These are phyloP conservation scores for Sideroxylon spinosum DNA, from an alignment of 179 eudicot species.

Conservation along the genomic window DNA sequence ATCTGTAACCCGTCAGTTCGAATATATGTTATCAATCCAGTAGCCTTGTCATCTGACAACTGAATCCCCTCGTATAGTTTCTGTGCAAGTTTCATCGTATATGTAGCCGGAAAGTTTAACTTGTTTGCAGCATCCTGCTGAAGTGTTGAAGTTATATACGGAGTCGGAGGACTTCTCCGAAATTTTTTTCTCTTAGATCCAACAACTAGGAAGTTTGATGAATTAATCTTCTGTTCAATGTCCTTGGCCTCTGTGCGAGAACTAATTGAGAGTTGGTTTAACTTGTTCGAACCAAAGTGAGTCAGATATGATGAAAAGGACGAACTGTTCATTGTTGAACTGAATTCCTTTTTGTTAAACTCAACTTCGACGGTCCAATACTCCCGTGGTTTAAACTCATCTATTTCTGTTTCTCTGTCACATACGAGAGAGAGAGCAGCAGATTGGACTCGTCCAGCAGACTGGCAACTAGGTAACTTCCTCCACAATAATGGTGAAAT, in stretches of 20 bases:
- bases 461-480: slow-evolving; percentile 92
- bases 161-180: slow-evolving; percentile 67
- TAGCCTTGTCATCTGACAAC: slow-evolving; percentile 53
- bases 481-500: slow-evolving; percentile 93
- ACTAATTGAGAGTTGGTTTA: slow-evolving; percentile 62
- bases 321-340: slow-evolving; percentile 14
- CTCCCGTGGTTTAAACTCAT: slow-evolving; percentile 70
- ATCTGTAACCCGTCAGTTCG: slow-evolving; percentile 90
- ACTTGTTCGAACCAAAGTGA: slow-evolving; percentile 52
- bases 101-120: slow-evolving; percentile 55
- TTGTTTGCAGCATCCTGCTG: slow-evolving; percentile 98
- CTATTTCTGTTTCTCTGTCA: slow-evolving; percentile 84
- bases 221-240: slow-evolving; percentile 46
- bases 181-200: slow-evolving; percentile 50
- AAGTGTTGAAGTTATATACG: slow-evolving; percentile 88
- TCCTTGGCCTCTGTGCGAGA: slow-evolving; percentile 53
- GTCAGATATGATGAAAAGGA: slow-evolving; percentile 58
- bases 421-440: slow-evolving; percentile 84
- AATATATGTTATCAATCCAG: slow-evolving; percentile 87
- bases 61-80: slow-evolving; percentile 87
- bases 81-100: slow-evolving; percentile 92
- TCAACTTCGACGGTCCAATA: slow-evolving; percentile 79
- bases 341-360: slow-evolving; percentile 35
- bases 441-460: slow-evolving; percentile 97
- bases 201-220: slow-evolving; percentile 51